A percentile compares a stretch with the other conserved stretches of the same genome.
phyloP scores from a whole-genome alignment of 768 basidiomycete genomes.

The Rhodotorula kratochvilovae region DNA sequence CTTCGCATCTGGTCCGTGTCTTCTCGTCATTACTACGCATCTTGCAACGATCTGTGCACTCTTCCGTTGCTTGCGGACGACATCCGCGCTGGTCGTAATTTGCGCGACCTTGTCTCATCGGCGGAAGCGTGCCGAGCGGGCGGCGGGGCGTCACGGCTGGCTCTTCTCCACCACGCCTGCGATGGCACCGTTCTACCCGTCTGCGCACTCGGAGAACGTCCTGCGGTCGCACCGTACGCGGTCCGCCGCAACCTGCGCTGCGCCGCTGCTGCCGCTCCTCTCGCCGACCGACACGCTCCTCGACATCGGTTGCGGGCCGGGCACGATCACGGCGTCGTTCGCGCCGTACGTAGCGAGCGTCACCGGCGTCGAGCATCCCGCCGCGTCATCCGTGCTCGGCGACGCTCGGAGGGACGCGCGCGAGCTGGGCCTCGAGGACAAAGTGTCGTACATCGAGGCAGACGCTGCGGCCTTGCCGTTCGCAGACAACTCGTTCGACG shows the following conservation, averaged over 20 bases:
- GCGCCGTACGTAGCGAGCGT: slow-evolving; percentile 52
- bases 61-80: too few species aligned
- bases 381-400: slow-evolving; percentile 46
- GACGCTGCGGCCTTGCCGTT: slow-evolving; percentile 50
- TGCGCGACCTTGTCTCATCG: too few species aligned
- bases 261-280: slow-evolving; percentile 50
- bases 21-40: too few species aligned
- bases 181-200: slow-evolving; percentile 40
- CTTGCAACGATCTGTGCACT: too few species aligned
- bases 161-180: too few species aligned
- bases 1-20: too few species aligned
- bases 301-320: slow-evolving; percentile 58
- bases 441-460: slow-evolving; percentile 51
- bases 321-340: slow-evolving; percentile 54
- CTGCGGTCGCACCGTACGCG: slow-evolving; percentile 49
- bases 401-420: slow-evolving; percentile 47
- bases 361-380: slow-evolving; percentile 51
- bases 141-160: too few species aligned
- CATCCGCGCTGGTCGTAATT: too few species aligned
- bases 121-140: too few species aligned
- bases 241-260: slow-evolving; percentile 52
- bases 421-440: slow-evolving; percentile 44
- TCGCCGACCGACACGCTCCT: slow-evolving; percentile 52
- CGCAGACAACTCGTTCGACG: slow-evolving; percentile 53
- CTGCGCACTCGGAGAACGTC: slow-evolving; percentile 48